Conservation (phyloP, 768 basidiomycete species). For the Trametes cubensis region DNA sequence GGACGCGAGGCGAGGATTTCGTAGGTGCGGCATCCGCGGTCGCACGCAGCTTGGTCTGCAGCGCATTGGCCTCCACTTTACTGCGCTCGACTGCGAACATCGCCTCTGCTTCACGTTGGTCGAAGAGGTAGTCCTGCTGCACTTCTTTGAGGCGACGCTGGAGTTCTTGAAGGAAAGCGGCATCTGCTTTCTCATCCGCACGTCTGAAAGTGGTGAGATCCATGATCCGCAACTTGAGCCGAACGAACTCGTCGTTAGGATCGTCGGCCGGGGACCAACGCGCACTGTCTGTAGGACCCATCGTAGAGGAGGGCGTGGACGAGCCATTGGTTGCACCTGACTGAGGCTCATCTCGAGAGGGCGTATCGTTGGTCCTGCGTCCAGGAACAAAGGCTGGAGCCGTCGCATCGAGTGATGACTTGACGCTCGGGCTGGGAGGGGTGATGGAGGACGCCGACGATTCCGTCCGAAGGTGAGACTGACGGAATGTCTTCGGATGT, state of each 20-base stretch:
- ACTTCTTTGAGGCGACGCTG: slow-evolving; percentile 49
- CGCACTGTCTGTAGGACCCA: neutral
- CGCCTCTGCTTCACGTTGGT: slow-evolving; percentile 64
- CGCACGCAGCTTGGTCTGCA: slow-evolving; percentile 49
- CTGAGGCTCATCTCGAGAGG: neutral
- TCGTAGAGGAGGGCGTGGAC: slow-evolving; percentile 8
- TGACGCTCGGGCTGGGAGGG: slow-evolving; percentile 14
- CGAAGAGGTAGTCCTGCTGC: slow-evolving; percentile 69
- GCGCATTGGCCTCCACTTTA: slow-evolving; percentile 46
- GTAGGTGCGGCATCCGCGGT: neutral
- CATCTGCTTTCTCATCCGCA: slow-evolving; percentile 32
- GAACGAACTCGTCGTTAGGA: slow-evolving; percentile 64
- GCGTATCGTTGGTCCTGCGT: slow-evolving; percentile 2
- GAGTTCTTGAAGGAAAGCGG: slow-evolving; percentile 42
- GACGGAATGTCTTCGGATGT: slow-evolving; percentile 18
- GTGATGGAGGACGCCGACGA: neutral
- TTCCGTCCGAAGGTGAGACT: slow-evolving; percentile 10
- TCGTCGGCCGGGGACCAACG: slow-evolving; percentile 38
- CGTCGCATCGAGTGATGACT: slow-evolving; percentile 39
- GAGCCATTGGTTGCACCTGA: neutral
- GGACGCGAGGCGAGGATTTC: slow-evolving; percentile 3
- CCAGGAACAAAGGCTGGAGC: slow-evolving; percentile 44
- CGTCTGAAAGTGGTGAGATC: slow-evolving; percentile 43
- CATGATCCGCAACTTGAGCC: slow-evolving; percentile 59
- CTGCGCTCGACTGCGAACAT: slow-evolving; percentile 57